Percentiles rank a stretch among this genome's conserved stretches.
Conservation (phyloP, 2,329 filamentous ascomycete genomes). For the Colletotrichum cordylinicola region DNA sequence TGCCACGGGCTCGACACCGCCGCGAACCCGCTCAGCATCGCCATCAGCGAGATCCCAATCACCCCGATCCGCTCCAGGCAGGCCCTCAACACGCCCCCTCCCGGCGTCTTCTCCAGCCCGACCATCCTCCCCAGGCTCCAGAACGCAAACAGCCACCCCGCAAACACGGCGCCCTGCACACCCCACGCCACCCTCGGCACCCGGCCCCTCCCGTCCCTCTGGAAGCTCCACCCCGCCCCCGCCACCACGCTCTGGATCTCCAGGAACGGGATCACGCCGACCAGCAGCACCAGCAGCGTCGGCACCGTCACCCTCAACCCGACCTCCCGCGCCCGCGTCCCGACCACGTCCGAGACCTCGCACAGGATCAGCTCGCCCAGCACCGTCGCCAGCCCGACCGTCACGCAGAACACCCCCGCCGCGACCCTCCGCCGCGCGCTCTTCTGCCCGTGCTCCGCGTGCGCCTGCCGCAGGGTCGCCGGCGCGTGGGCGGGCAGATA, state of each 20-base stretch:
- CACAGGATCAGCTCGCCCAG: slow-evolving; percentile 83
- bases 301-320: slow-evolving; percentile 75
- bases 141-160: slow-evolving; percentile 74
- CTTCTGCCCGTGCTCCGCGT: slow-evolving; percentile 63
- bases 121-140: slow-evolving; percentile 77
- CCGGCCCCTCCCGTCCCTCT: slow-evolving; percentile 60
- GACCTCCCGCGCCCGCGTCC: slow-evolving; percentile 68
- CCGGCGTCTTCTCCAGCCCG: slow-evolving; percentile 30
- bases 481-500: slow-evolving; percentile 69
- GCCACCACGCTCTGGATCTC: slow-evolving; percentile 73
- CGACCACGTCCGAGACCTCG: slow-evolving; percentile 80
- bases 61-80: slow-evolving; percentile 77
- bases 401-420: slow-evolving; percentile 75
- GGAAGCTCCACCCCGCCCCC: slow-evolving; percentile 67
- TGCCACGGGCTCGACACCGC: slow-evolving; percentile 90
- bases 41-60: slow-evolving; percentile 87
- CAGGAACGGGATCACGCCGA: slow-evolving; percentile 78
- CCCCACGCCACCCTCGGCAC: slow-evolving; percentile 68
- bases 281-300: slow-evolving; percentile 72
- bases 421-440: slow-evolving; percentile 57
- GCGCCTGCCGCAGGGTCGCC: slow-evolving; percentile 60
- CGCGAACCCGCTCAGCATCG: slow-evolving; percentile 85
- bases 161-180: slow-evolving; percentile 67
- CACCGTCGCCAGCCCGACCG: slow-evolving; percentile 78
- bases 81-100: slow-evolving; percentile 48